A percentile compares a stretch with the other conserved stretches of the same genome.
Conservation (phyloP, 164 flowering plant genomes). For the Chimonanthus praecox region DNA sequence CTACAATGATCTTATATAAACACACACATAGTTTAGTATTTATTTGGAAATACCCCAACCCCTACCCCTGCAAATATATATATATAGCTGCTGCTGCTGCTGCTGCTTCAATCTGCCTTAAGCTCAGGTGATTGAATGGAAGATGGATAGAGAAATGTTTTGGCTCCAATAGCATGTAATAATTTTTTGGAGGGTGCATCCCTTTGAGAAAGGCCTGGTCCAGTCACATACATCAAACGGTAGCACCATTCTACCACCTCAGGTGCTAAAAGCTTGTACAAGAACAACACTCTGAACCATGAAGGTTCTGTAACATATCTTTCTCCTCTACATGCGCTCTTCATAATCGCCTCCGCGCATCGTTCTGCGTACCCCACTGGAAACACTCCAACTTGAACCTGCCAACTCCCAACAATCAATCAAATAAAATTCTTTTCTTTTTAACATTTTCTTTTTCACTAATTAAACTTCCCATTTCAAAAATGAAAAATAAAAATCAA, state of each 20-base stretch:
- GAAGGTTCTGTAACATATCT: conserved; percentile 35
- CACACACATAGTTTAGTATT: no score
- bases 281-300: conserved; percentile 16
- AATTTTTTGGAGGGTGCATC: conserved; percentile 23
- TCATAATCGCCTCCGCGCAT: conserved; percentile 13
- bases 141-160: conserved; percentile 7
- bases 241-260: conserved; percentile 35
- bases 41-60: not conserved
- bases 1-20: no score
- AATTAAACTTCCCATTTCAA: not conserved
- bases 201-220: conserved; percentile 10
- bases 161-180: conserved; percentile 17
- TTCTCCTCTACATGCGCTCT: conserved; percentile 26
- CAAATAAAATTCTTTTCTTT: not conserved
- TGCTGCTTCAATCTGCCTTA: not conserved
- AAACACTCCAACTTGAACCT: conserved; percentile 1
- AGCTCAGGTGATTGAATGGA: not conserved
- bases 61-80: not conserved
- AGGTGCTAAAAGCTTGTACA: conserved; percentile 29
- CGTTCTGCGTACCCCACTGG: conserved; percentile 11
- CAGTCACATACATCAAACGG: conserved; percentile 15
- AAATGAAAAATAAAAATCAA: not conserved
- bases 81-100: not conserved
- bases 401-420: not conserved
- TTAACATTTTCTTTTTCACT: not conserved